Evolutionary conservation across 805 yeast species (phyloP), one percentile per base, ranked within the genome.

Genomic region (Pichia insulana): DNA sequence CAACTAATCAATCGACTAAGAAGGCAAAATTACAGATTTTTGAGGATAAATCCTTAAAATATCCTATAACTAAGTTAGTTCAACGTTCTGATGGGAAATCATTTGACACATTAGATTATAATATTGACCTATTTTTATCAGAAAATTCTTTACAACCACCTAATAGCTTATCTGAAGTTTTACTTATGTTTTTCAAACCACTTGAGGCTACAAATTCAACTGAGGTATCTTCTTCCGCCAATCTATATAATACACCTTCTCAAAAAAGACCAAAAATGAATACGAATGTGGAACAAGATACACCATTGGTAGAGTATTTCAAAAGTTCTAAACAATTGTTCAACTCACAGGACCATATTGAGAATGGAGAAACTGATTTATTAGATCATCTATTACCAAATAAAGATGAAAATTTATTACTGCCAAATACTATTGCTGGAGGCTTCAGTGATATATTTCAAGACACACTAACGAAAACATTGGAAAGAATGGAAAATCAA

Each of bases 61-160:
- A 59, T 28, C 65, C 74, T 3, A 68, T 71, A 3, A 73, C 67
- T 45, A 76, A 80, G 42, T 58, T 73, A 4, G 64, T 82, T 13
- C 64, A 68, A 30, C 63, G 61, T 20, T 72, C 76, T 2, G 36
- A 41, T 39, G 87, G 85, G 0, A 80, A 78, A 50, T 70, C 71
- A 44, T 62, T 74, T 0, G 90, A 83, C 55, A 70, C 66, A 38
- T 69, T 80, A 15, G 73, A 74, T 50, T 59, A 78, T 41, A 83
- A 83, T 54, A 65, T 81, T 50, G 74, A 76, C 34, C 61, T 83
- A 31, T 54, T 83, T 28, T 73, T 78, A 48, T 71, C 74, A 1
- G 18, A 34, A 7, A n/a, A 18, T 10, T 20, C 34, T 0, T 43
- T 53, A 4, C 52, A 53, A 3, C 58, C 56, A 0, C 76, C 63